Base-by-base conservation (phyloP, 2,329 filamentous ascomycete genomes). In the Colletotrichum zoysiae region DNA sequence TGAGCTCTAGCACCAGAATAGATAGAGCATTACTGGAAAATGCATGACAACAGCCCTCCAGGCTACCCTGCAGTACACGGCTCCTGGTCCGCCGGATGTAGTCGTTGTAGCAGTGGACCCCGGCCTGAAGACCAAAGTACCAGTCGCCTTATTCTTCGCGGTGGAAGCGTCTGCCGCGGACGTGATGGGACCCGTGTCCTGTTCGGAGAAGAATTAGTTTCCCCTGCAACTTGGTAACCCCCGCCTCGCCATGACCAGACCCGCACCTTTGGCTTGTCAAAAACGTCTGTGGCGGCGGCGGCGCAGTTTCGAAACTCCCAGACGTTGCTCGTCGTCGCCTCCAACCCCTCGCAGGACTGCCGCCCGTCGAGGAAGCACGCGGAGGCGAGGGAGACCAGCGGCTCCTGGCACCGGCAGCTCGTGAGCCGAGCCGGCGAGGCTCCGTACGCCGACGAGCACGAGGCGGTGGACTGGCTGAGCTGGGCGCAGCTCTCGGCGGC, bases 291-390 rank as follows among this genome's bases (percentile, higher is more conserved):
- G 14, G 61, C 50, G n/a, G 35, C 50, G n/a, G 35, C 64, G 3
- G 44, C 64, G 26, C 64, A 67, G 46, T 53, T 42, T 18, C 46
- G 44, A 53, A 61, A 55, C 35, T 67, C 64, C 55, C 55, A 67
- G 11, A 67, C 44, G 23, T 44, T 12, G 4, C n/a, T 60, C 33
- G 44, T 60, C 5, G 44, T 35, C 1, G 42, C n/a, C n/a, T 2
- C 18, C 9, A 9, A 14, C 7, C 38, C 26, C 3, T 20, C 16
- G 9, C 64, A 67, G 9, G 16, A 18, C 44, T 33, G 33, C 5
- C 46, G n/a, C 5, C 44, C 44, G 20, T 60, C 46, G 6, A 60
- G 42, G 5, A 33, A 46, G 33, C 64, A 67, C 18, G 42, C 64
- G 16, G 64, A 67, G 23, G 64, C 64, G 11, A 67, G 46, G 4